phyloP scores from a whole-genome alignment of 805 yeast species.

The Pichia cephalocereana region DNA sequence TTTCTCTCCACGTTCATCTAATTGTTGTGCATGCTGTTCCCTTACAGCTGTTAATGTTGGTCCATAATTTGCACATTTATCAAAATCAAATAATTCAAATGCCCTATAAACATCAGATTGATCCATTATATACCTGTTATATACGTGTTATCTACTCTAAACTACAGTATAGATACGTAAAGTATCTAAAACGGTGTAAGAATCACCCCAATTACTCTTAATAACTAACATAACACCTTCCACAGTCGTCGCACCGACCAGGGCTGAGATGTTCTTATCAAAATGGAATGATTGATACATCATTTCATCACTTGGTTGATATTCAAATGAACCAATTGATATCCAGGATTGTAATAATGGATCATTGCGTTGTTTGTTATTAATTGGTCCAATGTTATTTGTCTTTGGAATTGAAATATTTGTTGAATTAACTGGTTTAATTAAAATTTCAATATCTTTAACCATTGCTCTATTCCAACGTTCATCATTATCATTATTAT shows the following conservation, averaged over 20 bases:
- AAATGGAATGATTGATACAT: neutral
- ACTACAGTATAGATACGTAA: neutral
- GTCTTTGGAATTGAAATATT: no score
- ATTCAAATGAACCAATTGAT: neutral
- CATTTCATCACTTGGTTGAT: neutral
- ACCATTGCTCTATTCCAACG: neutral
- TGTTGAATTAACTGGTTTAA: neutral
- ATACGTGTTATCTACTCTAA: neutral
- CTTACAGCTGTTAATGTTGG: neutral
- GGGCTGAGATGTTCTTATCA: neutral
- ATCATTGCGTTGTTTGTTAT: neutral
- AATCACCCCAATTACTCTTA: neutral
- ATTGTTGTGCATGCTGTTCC: neutral
- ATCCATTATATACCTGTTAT: neutral
- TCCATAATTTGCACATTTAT: neutral
- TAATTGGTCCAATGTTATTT: neutral
- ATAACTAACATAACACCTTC: neutral
- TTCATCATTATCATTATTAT: neutral
- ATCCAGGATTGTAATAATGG: neutral
- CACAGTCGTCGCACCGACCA: neutral
- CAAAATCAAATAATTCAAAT: neutral
- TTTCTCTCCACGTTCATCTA: neutral
- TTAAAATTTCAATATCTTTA: neutral
- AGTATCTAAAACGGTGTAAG: neutral
- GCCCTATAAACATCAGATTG: neutral